Evolutionary conservation across 2,329 filamentous ascomycete genomes (phyloP).

Genomic region (Coniochaeta pulveracea): DNA sequence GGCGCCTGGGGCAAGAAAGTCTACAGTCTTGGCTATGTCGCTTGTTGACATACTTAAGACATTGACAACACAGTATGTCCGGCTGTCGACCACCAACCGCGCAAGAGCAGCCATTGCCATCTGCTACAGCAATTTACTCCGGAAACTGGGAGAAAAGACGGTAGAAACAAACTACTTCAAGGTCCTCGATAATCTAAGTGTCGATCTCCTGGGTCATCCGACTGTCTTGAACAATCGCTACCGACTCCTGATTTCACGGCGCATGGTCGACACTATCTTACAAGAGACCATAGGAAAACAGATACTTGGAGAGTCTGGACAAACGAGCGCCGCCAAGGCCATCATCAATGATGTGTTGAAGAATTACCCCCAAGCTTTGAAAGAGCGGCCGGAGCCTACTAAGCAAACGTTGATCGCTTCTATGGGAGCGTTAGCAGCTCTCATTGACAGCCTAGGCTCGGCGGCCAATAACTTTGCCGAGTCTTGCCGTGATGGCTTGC

Average conservation of each 20-base stretch:
- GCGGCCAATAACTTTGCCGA: constrained; percentile 74
- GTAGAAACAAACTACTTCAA: constrained; percentile 73
- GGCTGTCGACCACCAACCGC: constrained; percentile 66
- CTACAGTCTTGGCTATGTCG: constrained; percentile 60
- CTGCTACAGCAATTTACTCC: constrained; percentile 75
- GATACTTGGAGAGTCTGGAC: constrained; percentile 81
- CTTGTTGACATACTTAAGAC: constrained; percentile 69
- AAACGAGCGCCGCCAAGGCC: constrained; percentile 68
- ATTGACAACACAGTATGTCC: constrained; percentile 71
- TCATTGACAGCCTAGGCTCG: constrained; percentile 72
- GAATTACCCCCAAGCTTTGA: constrained; percentile 83
- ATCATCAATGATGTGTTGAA: constrained; percentile 84
- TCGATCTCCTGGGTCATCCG: constrained; percentile 66
- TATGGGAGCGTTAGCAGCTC: constrained; percentile 65
- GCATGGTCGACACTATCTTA: constrained; percentile 72
- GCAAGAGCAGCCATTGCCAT: constrained; percentile 73
- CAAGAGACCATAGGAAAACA: constrained; percentile 72
- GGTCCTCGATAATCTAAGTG: constrained; percentile 70
- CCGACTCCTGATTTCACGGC: constrained; percentile 71
- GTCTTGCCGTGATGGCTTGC: constrained; percentile 68
- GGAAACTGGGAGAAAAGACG: constrained; percentile 67
- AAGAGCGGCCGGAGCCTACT: constrained; percentile 77
- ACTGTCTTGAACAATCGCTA: constrained; percentile 78
- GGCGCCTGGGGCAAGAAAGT: constrained; percentile 52
- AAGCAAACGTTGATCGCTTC: constrained; percentile 77